Evolutionary conservation across 495 filamentous ascomycete genomes (phyloP), one percentile per base, ranked within the genome.

Genomic region (Usnea hakonensis): DNA sequence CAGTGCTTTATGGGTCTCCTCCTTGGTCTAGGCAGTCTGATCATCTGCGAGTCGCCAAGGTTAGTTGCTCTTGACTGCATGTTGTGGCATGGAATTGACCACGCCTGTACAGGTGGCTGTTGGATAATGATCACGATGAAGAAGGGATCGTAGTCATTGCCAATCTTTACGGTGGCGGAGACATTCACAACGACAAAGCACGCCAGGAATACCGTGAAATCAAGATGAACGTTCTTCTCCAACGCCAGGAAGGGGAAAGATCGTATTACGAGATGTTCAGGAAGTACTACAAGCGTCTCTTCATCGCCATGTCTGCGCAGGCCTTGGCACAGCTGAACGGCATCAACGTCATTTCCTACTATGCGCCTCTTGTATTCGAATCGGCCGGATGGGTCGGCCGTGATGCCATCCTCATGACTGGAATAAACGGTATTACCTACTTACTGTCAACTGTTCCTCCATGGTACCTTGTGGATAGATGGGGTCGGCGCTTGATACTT

Each of bases 291-390:
- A 92, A 87, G 65, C 90, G 94, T 41, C 91, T 98, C 65, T 87
- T 97, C 70, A 97, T 98, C 75, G 94, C 94, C 73, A 98, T 98
- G 95, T 97, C 94, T 10, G 94, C 94, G 7, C 94, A 98, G 70
- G 90, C 89, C 2, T 82, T 98, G 58, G 95, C 94, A 21, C 94
- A 98, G 73, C 81, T 97, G 28, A 98, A 97, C 75, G 94, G 94
- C 52, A 98, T 98, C 75, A 98, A 98, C 76, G 95, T 98, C 66
- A 98, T 98, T 59, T 97, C 94, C 21, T 98, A 98, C 77, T 98
- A 98, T 67, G 93, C 95, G 0, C 95, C 95, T 4, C 82, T 93
- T 30, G 94, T 98, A 32, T 98, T 98, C 69, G 93, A 97, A 74
- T 90, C 90, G 32, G 94, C 95, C 37, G 92, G 94, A 21, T 98